Evolutionary conservation across 352 stramenopile species (phyloP).

Genomic region (Phytophthora pistaciae): DNA sequence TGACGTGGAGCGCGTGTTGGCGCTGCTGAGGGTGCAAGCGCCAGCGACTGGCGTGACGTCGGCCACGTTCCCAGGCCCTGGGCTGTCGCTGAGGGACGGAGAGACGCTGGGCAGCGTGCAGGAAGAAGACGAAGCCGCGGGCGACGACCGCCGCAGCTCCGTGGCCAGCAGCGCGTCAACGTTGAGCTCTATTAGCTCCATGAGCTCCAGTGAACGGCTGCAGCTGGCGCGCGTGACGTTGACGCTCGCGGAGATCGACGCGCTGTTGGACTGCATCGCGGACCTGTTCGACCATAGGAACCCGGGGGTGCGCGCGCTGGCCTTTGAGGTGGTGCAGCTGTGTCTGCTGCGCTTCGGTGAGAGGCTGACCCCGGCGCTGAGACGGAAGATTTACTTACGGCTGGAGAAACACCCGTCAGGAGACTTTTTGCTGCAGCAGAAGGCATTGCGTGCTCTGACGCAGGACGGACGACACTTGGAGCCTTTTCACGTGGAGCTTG

Average conservation of each 20-base stretch:
- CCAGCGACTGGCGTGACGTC: slow-evolving; percentile 25
- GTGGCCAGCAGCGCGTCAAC: slow-evolving; percentile 17
- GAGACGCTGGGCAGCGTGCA: slow-evolving; percentile 37
- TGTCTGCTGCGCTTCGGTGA: slow-evolving; percentile 71
- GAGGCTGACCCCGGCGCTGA: slow-evolving; percentile 49
- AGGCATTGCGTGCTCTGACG: slow-evolving; percentile 68
- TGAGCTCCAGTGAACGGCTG: slow-evolving; percentile 19
- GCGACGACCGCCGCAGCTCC: slow-evolving; percentile 15
- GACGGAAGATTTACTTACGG: slow-evolving; percentile 63
- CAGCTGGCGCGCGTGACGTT: slow-evolving; percentile 19
- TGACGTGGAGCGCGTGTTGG: slow-evolving; percentile 73
- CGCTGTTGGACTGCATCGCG: slow-evolving; percentile 75
- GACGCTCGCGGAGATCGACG: slow-evolving; percentile 56
- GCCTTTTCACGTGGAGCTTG: slow-evolving; percentile 76
- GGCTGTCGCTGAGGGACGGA: slow-evolving; percentile 12
- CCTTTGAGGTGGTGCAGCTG: slow-evolving; percentile 79
- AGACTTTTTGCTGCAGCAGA: slow-evolving; percentile 74
- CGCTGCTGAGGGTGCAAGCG: slow-evolving; percentile 40
- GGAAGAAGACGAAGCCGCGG: slow-evolving; percentile 24
- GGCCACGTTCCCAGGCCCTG: slow-evolving; percentile 35
- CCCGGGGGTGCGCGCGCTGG: slow-evolving; percentile 67
- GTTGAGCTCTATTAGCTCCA: slow-evolving; percentile 21
- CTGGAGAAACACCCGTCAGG: slow-evolving; percentile 56
- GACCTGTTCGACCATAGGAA: slow-evolving; percentile 82
- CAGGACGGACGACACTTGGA: slow-evolving; percentile 72